Evolutionary conservation across 805 yeast genomes (phyloP), one percentile per base, ranked within the genome.

Genomic region (Schizosaccharomyces osmophilus): DNA sequence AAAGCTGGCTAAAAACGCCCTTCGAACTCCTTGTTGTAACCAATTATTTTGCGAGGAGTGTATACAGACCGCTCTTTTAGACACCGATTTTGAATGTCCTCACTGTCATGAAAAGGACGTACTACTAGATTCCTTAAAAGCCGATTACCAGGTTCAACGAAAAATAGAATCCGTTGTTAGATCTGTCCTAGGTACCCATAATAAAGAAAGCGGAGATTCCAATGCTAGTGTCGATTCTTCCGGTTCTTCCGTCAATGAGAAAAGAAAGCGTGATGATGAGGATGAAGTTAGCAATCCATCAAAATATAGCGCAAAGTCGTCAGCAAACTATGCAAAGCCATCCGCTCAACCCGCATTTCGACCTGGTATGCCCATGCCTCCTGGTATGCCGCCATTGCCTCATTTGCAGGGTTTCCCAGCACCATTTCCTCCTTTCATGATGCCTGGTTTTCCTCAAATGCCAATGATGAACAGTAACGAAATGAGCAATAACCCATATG

Each of bases 81-180:
- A 86, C 32, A 79, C 81, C 62, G 97, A 90, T 68, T 90, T 90
- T 73, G 81, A 79, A 48, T 90, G 98, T 72, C 97, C 98, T 4
- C 82, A 81, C 5, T 90, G 98, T 73, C 80, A 78, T 2, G 78
- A 76, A 19, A 81, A 79, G 29, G 96, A 88, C 63, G 77, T 86
- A 0, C 81, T 81, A 64, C 75, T 90, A 59, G 98, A 90, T 51
- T 24, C 57, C 8, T 9, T 51, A 8, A 51, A 51, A 22, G 31
- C 57, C 17, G 57, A 51, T 51, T 51, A 24, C 57, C 57, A 29
- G 3, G 36, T 17, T 17, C 57, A 29, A 17, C 19, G 36, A 29
- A 29, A 51, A 15, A 51, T 51, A 2, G 57, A 51, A 17, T 22
- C 57, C 8, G 57, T 29, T 29, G 57, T 51, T 4, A 51, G 26